Conservation (phyloP, 495 filamentous ascomycete genomes). For the Neurospora tetraspora region DNA sequence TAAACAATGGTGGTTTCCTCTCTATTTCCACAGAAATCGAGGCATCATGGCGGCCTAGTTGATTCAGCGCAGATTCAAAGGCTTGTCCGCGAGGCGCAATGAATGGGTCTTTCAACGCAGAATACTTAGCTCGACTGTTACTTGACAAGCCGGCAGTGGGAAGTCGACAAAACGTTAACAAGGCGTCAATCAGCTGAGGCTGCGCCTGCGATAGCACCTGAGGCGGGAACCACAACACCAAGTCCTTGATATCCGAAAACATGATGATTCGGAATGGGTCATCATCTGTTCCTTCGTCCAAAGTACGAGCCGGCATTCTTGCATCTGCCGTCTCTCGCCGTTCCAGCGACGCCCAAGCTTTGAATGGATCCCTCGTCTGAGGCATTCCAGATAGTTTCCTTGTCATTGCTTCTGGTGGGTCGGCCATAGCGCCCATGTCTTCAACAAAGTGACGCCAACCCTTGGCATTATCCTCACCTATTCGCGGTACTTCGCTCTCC, state of each 20-base stretch:
- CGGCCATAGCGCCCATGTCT: constrained; percentile 18
- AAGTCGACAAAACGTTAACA: constrained; percentile 59
- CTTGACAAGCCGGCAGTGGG: constrained; percentile 35
- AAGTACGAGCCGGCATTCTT: constrained; percentile 56
- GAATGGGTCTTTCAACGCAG: constrained; percentile 27
- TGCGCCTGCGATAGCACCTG: constrained; percentile 23
- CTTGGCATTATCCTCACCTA: constrained; percentile 62
- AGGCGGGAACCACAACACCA: constrained; percentile 45
- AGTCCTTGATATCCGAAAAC: constrained; percentile 60
- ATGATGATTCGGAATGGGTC: constrained; percentile 74
- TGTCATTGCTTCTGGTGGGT: constrained; percentile 25
- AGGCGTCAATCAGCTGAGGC: constrained; percentile 50
- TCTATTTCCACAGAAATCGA: constrained; percentile 3
- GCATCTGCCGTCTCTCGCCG: constrained; percentile 34
- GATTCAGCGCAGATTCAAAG: constrained; percentile 1
- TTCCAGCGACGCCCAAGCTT: constrained; percentile 55
- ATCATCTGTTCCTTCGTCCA: constrained; percentile 52
- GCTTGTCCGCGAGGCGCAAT: constrained; percentile 10
- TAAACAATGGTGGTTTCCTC: constrained; percentile 25
- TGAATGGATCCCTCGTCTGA: constrained; percentile 27
- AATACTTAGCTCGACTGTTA: not conserved
- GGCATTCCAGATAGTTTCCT: constrained; percentile 8
- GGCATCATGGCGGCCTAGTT: not conserved
- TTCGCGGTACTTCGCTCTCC: constrained; percentile 73
- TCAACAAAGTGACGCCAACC: constrained; percentile 56